Percentiles rank a stretch among this genome's conserved stretches.
Conservation (phyloP, 371 early-diverging fungal species). For the Syncephalis plumigaleata region DNA sequence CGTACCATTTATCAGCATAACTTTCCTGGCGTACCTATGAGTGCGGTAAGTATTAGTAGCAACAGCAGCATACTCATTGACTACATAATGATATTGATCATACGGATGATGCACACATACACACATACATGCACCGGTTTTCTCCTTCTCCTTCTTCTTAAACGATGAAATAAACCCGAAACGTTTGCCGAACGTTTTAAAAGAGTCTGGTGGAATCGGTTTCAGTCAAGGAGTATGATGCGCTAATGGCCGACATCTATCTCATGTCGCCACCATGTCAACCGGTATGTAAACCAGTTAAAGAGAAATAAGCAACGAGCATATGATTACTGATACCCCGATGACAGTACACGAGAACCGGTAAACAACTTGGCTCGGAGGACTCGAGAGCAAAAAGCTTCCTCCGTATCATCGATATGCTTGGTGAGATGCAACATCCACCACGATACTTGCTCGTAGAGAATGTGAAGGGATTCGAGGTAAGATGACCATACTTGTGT, state of each 20-base stretch:
- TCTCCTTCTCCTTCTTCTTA: neutral
- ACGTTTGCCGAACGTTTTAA: too few relatives aligned
- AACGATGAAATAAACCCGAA: neutral
- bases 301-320: neutral
- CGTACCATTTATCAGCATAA: constrained; percentile 65
- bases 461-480: constrained; percentile 75
- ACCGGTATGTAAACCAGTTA: constrained; percentile 17
- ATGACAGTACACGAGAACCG: constrained; percentile 45
- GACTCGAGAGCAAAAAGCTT: constrained; percentile 62
- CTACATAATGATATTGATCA: too few relatives aligned
- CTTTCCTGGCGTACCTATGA: constrained; percentile 34
- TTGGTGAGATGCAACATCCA: constrained; percentile 28
- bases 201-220: constrained; percentile 27
- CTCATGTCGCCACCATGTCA: constrained; percentile 78
- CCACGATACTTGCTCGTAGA: constrained; percentile 59
- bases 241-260: constrained; percentile 51
- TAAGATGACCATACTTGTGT: too few relatives aligned
- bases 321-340: neutral
- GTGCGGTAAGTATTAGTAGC: constrained; percentile 1
- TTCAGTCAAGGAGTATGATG: constrained; percentile 33
- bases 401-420: constrained; percentile 41
- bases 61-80: too few relatives aligned
- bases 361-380: constrained; percentile 50
- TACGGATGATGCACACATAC: too few relatives aligned
- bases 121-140: too few relatives aligned